Evolutionary conservation across 1,284 basidiomycete genomes (phyloP).

Genomic region (Spongispora temasekensis): DNA sequence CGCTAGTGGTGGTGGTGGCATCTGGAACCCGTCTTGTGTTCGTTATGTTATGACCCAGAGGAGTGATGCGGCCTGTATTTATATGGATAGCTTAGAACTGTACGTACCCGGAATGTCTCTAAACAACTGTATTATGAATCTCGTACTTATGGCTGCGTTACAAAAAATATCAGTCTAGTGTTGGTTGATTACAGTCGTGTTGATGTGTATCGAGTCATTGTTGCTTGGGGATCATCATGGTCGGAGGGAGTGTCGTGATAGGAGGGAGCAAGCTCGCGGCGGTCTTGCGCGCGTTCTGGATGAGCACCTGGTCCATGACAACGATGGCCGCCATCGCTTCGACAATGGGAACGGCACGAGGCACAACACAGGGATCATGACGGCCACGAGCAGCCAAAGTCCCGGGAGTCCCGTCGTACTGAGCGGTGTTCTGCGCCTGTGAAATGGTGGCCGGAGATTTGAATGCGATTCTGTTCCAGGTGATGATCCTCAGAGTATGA

Average conservation of each 20-base stretch:
- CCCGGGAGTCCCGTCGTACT: conserved; percentile 90
- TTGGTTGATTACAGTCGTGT: conserved; percentile 2
- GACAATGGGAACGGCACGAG: conserved; percentile 96
- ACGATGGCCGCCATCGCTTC: conserved; percentile 98
- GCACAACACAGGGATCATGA: conserved; percentile 98
- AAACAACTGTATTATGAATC: conserved; percentile 16
- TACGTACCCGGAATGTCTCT: conserved; percentile 5
- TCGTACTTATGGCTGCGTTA: too few species aligned
- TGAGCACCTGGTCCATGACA: conserved; percentile 89
- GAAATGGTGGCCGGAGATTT: conserved; percentile 99
- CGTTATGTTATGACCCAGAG: conserved; percentile 38
- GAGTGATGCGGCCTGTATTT: conserved; percentile 15
- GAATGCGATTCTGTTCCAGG: conserved; percentile 78
- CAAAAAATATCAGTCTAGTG: not conserved
- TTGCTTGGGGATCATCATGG: conserved; percentile 72
- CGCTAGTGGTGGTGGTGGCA: conserved; percentile 80
- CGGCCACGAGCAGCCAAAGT: conserved; percentile 89
- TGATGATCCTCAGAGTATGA: conserved; percentile 11
- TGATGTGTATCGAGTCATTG: conserved; percentile 13
- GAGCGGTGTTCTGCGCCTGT: conserved; percentile 86
- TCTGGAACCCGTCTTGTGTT: conserved; percentile 61
- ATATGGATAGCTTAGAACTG: not conserved
- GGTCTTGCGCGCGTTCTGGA: conserved; percentile 80
- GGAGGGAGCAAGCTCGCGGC: conserved; percentile 70
- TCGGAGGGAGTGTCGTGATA: conserved; percentile 83